phyloP scores from a whole-genome alignment of 2,329 filamentous ascomycete genomes.

The Dothistroma septosporum region DNA sequence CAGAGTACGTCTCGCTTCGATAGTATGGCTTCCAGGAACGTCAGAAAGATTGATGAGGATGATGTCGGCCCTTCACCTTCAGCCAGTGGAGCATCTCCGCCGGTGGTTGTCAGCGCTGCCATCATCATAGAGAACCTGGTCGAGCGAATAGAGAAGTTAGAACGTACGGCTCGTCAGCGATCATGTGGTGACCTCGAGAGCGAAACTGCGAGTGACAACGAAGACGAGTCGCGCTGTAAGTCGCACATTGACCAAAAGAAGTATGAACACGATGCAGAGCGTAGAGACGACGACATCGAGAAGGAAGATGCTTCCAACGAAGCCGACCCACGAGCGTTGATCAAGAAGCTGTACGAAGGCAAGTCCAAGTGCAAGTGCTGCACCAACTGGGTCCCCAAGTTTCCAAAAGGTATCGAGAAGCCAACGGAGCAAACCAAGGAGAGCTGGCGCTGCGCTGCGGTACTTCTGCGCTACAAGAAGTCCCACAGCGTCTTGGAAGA shows the following conservation, averaged over 20 bases:
- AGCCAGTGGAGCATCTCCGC: background rate
- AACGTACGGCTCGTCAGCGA: background rate
- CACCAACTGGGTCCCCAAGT: background rate
- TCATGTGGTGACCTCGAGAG: background rate
- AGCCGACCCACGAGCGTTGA: background rate
- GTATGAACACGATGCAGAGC: background rate
- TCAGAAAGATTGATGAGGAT: background rate
- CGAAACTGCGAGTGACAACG: background rate
- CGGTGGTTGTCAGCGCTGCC: background rate
- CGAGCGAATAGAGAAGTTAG: background rate
- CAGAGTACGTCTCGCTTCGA: background rate
- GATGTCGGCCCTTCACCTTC: background rate
- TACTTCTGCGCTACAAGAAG: slow-evolving; percentile 5
- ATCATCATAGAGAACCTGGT: background rate
- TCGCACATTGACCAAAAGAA: background rate
- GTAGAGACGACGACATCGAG: background rate
- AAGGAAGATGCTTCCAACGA: background rate
- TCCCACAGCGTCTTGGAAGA: slow-evolving; percentile 1
- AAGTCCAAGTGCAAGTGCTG: slow-evolving; percentile 2
- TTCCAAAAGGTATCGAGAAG: background rate
- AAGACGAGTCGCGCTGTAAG: background rate
- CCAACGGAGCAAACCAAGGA: slow-evolving; percentile 2
- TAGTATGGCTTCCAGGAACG: background rate
- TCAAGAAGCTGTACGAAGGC: slow-evolving; percentile 2
- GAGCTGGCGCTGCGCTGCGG: background rate